Percentiles rank a stretch among this genome's conserved stretches.
Conservation (phyloP, 108 stramenopile species). For the Craspedostauros australis region DNA sequence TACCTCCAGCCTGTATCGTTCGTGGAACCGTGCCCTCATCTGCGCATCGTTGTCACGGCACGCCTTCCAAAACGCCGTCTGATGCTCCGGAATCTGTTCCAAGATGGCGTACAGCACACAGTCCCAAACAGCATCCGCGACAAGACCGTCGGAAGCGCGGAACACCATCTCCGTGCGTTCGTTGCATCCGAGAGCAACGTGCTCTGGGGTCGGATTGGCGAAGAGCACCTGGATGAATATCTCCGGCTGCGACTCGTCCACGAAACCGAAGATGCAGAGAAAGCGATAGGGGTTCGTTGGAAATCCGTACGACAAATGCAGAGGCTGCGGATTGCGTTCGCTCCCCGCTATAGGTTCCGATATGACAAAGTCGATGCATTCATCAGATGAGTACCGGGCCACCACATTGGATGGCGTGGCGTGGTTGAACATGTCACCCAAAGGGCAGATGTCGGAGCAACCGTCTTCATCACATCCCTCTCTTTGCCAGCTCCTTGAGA, state of each 20-base stretch:
- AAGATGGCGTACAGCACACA: slow-evolving; percentile 20
- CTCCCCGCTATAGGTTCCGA: slow-evolving; percentile 7
- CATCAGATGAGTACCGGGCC: slow-evolving; percentile 7
- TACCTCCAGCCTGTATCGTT: slow-evolving; percentile 39
- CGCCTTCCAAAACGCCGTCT: slow-evolving; percentile 49
- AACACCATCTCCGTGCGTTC: slow-evolving; percentile 31
- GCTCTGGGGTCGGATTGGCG: slow-evolving; percentile 23
- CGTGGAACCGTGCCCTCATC: slow-evolving; percentile 38
- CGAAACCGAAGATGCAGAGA: slow-evolving; percentile 28
- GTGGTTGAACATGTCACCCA: slow-evolving; percentile 46
- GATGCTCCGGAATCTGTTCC: slow-evolving; percentile 20
- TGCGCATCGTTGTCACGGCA: slow-evolving; percentile 37
- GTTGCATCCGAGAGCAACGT: slow-evolving; percentile 26
- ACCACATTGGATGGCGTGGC: slow-evolving; percentile 14
- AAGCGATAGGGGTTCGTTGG: slow-evolving; percentile 31
- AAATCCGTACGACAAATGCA: slow-evolving; percentile 29
- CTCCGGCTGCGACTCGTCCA: slow-evolving; percentile 17
- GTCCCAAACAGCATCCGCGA: slow-evolving; percentile 29
- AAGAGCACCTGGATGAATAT: slow-evolving; percentile 23
- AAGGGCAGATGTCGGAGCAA: slow-evolving; percentile 21
- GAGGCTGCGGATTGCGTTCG: not conserved
- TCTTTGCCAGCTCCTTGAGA: slow-evolving; percentile 22
- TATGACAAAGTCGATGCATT: slow-evolving; percentile 19
- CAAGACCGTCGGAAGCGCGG: slow-evolving; percentile 14
- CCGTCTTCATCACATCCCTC: slow-evolving; percentile 4